Base-by-base conservation (phyloP, 352 stramenopile species). In the Phytopythium oedochilum region DNA sequence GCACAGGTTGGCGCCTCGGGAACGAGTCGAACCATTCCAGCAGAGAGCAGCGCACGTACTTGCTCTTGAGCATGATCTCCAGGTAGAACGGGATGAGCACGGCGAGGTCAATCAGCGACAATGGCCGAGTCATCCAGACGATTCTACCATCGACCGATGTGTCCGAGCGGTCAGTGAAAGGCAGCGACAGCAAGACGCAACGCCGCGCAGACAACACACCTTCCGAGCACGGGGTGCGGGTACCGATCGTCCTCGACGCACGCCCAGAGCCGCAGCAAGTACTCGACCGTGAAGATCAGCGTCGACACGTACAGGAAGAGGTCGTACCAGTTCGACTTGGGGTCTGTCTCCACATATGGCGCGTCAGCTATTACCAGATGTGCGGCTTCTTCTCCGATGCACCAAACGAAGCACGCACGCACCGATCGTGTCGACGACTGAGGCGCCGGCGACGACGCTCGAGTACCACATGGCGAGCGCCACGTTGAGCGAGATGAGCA, bases 81-180 rank as follows among this genome's bases (percentile, higher is more conserved):
- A 94, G 38, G 61, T 87, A 94, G 52, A 91, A 94, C 9, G 84
- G 84, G 20, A 92, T 52, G 18, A 94, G 67, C 9, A 88, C 78
- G 32, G 86, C 53, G 17, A 92, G 66, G 36, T 92, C 84, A 45
- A 94, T 92, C 22, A 92, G 18, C 0, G 84, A 92, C 78, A 92
- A 90, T 1, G 84, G 82, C 23, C 71, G 73, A 0, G 80, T 12
- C 82, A 92, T 92, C 84, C 84, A 94, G 58, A 75, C 79, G 15
- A 93, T 52, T 44, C 83, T 90, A 38, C n/a, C 18, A n/a, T 6
- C 15, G 29, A 25, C 40, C 23, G n/a, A 52, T 14, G 20, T 2
- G 22, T 45, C 35, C 51, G 18, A 57, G 18, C 22, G 46, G 17
- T 20, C 8, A 34, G 42, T 49, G 11, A 3, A 6, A 36, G 32